These are phyloP conservation scores for Knoxdaviesia proteae DNA, from an alignment of 2,329 filamentous ascomycete genomes.

Conservation along the genomic window DNA sequence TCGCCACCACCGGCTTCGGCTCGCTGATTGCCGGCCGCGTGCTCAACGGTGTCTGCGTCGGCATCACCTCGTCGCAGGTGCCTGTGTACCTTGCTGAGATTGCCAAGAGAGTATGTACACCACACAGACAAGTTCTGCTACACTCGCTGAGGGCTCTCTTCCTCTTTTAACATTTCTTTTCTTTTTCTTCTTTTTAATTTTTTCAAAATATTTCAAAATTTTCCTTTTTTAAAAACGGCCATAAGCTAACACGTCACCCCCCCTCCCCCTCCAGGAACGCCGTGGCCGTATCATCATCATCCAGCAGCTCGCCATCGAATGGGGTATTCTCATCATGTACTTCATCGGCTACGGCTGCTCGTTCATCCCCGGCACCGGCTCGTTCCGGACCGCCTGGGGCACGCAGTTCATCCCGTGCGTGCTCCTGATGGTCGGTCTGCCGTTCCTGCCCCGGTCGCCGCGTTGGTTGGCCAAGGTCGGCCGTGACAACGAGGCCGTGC, in stretches of 20 bases:
- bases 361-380: slow-evolving; percentile 32
- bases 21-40: slow-evolving; percentile 29
- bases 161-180: too few relatives aligned
- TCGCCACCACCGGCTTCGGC: slow-evolving; percentile 6
- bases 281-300: slow-evolving; percentile 44
- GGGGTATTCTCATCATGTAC: slow-evolving; percentile 46
- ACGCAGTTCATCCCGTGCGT: slow-evolving; percentile 40
- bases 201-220: too few relatives aligned
- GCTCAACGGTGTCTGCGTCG: slow-evolving; percentile 44
- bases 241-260: too few relatives aligned
- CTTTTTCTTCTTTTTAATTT: too few relatives aligned
- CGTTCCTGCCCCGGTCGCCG: slow-evolving; percentile 40
- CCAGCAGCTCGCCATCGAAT: slow-evolving; percentile 59
- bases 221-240: too few relatives aligned
- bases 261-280: slow-evolving; percentile 19
- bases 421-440: slow-evolving; percentile 34
- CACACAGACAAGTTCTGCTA: too few relatives aligned
- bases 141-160: too few relatives aligned
- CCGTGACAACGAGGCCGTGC: slow-evolving; percentile 32
- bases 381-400: slow-evolving; percentile 45
- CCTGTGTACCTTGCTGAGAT: slow-evolving; percentile 50
- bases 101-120: slow-evolving; percentile 3
- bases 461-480: slow-evolving; percentile 43
- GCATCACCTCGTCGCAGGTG: slow-evolving; percentile 38
- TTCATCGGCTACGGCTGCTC: slow-evolving; percentile 45